Evolutionary conservation across 139 green algal genomes (phyloP), one percentile per base, ranked within the genome.

Genomic region (Haematococcus sp.): DNA sequence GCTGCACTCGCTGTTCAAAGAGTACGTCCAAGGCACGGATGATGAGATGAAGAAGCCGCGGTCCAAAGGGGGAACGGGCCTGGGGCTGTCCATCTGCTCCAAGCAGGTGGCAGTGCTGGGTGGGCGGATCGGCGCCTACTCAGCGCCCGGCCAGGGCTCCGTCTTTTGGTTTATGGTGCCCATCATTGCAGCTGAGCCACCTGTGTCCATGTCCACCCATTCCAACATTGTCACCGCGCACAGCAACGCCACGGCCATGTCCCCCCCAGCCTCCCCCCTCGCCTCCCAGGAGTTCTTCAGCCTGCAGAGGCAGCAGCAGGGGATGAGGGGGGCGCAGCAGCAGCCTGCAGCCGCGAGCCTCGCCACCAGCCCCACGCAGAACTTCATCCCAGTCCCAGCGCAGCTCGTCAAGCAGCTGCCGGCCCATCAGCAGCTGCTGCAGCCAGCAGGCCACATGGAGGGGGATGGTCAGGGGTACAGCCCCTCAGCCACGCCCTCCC

Each of bases 21-120:
- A 94, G 64, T 95, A 88, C 61, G 83, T 93, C 19, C 84, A 94
- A 83, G 90, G 90, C 55, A 90, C 83, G 27, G 85, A 91, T n/a
- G 85, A 87, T 27, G 91, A 94, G 70, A 91, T 93, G 86, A 71
- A 71, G 49, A 84, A 85, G 44, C 86, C 89, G 20, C 81, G 91
- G 11, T 83, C 49, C n/a, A 69, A 76, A 25, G 84, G 88, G 2
- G 88, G 88, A 55, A 95, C 87, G 22, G 90, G 90, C 16, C 76
- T 81, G 33, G 76, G 76, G n/a, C 77, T 87, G 25, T 79, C 72
- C 82, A 94, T 94, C 76, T 93, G 88, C 82, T 84, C 69, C 71
- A 92, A 91, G 77, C 90, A 94, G 85, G 90, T 94, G 31, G 81
- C 69, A 3, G 90, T 92, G 72, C 79, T 95, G 65, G 90, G 90